A percentile compares a stretch with the other conserved stretches of the same genome.
These are phyloP conservation scores for Lentinula boryana DNA, from an alignment of 768 basidiomycete species.

Conservation along the genomic window DNA sequence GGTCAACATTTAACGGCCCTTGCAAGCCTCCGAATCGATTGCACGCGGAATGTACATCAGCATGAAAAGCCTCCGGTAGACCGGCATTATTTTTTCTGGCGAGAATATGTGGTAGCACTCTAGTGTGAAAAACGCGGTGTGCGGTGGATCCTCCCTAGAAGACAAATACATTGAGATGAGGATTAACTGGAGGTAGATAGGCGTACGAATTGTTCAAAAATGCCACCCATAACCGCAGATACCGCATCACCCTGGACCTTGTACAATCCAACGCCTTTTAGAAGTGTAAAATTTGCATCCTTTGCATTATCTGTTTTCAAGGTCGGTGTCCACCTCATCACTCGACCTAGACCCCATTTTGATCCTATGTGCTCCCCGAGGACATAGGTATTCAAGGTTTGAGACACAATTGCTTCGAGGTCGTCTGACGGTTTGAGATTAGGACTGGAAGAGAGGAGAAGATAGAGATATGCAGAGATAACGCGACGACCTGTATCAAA, in stretches of 20 bases:
- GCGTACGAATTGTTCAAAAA: conserved; percentile 78
- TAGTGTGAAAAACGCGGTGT: conserved; percentile 45
- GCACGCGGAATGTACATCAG: conserved; percentile 35
- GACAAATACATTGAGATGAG: conserved; percentile 5
- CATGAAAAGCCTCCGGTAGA: conserved; percentile 42
- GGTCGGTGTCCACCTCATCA: conserved; percentile 72
- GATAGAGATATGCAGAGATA: conserved; percentile 65
- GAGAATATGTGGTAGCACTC: conserved; percentile 37
- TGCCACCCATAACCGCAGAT: conserved; percentile 68
- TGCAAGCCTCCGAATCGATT: conserved; percentile 46
- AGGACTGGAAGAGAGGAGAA: conserved; percentile 59
- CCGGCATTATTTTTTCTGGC: conserved; percentile 25
- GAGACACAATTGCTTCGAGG: conserved; percentile 49
- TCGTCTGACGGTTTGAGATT: conserved; percentile 43
- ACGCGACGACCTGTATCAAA: conserved; percentile 63
- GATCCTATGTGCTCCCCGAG: conserved; percentile 72
- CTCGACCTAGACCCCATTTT: conserved; percentile 67
- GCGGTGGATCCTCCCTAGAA: conserved; percentile 41
- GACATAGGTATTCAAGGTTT: conserved; percentile 60
- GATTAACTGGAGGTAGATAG: not conserved
- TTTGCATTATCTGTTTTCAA: conserved; percentile 30
- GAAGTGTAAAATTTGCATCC: conserved; percentile 24
- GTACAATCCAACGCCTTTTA: conserved; percentile 58
- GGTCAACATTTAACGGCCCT: conserved; percentile 12
- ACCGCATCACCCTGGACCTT: conserved; percentile 77